phyloP scores from a whole-genome alignment of 306 rosid genomes.

The Begonia masoniana region DNA sequence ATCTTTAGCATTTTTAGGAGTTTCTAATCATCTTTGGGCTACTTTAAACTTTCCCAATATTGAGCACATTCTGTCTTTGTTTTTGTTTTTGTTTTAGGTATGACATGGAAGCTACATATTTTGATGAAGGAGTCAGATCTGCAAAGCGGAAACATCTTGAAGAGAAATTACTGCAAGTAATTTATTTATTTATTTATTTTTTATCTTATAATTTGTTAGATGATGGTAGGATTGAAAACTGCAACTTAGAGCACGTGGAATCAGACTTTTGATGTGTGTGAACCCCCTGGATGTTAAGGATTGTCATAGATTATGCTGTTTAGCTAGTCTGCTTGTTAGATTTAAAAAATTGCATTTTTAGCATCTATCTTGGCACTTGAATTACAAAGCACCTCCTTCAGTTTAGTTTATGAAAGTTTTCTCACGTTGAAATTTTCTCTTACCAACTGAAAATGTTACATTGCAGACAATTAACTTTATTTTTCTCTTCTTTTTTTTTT shows the following conservation, averaged over 20 bases:
- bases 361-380: no score
- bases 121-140: constrained; percentile 66
- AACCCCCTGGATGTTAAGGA: no score
- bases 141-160: constrained; percentile 56
- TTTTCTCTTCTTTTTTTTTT: not conserved
- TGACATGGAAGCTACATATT: constrained; percentile 57
- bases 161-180: constrained; percentile 56
- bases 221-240: not conserved
- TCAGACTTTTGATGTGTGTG: no score
- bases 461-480: constrained; percentile 1
- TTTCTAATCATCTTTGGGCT: not conserved
- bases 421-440: no score
- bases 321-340: no score
- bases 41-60: not conserved
- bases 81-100: constrained; percentile 44
- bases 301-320: no score
- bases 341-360: no score
- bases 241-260: no score
- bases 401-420: no score
- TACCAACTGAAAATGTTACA: no score
- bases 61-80: not conserved
- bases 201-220: not conserved
- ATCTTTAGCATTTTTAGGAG: no score
- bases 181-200: not conserved
- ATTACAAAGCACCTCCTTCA: no score